Evolutionary conservation across 2,329 filamentous ascomycete genomes (phyloP), one percentile per base, ranked within the genome.

Genomic region (Didymella arachidicola): DNA sequence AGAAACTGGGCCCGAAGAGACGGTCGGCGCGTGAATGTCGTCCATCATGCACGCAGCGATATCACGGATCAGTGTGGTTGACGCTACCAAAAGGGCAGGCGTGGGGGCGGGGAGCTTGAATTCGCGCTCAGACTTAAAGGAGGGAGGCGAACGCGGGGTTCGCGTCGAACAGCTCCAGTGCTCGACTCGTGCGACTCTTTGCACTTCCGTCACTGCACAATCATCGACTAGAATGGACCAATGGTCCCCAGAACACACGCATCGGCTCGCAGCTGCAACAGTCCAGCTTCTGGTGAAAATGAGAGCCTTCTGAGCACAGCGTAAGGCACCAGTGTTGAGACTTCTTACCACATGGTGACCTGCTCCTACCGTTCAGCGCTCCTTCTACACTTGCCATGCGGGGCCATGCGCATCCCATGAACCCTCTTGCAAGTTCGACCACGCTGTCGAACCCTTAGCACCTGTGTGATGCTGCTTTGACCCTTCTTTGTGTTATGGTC

Each of bases 1-100:
- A 27, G 83, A 83, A 56, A 88, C 89, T 32, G 92, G 90, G 60
- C 93, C 93, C 41, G 93, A 93, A 57, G 89, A 83, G 78, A 91
- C 87, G 18, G 87, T 89, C n/a, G 87, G 87, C 44, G 87, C 83
- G 70, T 90, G 88, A 55, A 90, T 80, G 67, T 88, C 83, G 74
- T 89, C 84, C 88, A 90, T 90, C 82, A 74, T 89, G 83, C 87
- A 89, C 89, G 68, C 76, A 80, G 86, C 36, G 38, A 55, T 25
- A 19, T 47, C 43, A 29, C 26, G 36, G 19, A 26, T 16, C 25
- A 14, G 19, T 30, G 26, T 18, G 8, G 49, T 57, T 29, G 45
- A 50, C 42, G 36, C 45, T 56, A 34, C 52, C 42, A 36, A 26
- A 42, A 48, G 26, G 44, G 48, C 47, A 50, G 16, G n/a, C 53